These are phyloP conservation scores for Rhizopus microsporus DNA, from an alignment of 371 early-diverging fungal species.

Conservation along the genomic window DNA sequence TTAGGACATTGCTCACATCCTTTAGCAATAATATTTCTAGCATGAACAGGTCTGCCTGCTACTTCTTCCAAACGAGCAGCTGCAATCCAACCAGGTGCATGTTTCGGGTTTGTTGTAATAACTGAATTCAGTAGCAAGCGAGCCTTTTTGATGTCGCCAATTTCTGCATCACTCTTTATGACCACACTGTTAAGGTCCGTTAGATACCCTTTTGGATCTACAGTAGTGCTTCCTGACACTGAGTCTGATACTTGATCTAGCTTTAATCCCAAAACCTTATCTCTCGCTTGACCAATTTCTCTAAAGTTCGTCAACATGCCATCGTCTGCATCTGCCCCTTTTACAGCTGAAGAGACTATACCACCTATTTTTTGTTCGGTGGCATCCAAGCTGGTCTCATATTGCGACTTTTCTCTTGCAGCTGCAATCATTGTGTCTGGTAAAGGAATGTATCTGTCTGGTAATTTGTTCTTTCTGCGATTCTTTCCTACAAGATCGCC, in stretches of 20 bases:
- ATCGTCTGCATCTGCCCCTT: slow-evolving; percentile 30
- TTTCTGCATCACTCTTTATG: slow-evolving; percentile 84
- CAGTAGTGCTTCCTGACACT: slow-evolving; percentile 77
- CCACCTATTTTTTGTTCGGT: slow-evolving; percentile 53
- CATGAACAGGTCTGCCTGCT: slow-evolving; percentile 81
- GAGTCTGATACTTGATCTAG: slow-evolving; percentile 83
- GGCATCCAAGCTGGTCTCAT: slow-evolving; percentile 62
- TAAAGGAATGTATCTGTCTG: slow-evolving; percentile 77
- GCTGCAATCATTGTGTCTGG: slow-evolving; percentile 85
- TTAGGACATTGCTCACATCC: slow-evolving; percentile 95
- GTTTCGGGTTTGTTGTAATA: slow-evolving; percentile 90
- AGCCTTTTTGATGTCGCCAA: slow-evolving; percentile 94
- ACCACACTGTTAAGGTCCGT: slow-evolving; percentile 88
- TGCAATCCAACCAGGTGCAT: slow-evolving; percentile 98
- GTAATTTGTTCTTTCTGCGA: slow-evolving; percentile 64
- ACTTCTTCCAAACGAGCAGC: slow-evolving; percentile 96
- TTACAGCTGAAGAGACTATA: slow-evolving; percentile 39
- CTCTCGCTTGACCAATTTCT: slow-evolving; percentile 94
- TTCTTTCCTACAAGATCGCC: slow-evolving; percentile 87
- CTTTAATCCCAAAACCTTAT: slow-evolving; percentile 84
- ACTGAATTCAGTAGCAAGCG: slow-evolving; percentile 86
- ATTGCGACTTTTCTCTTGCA: slow-evolving; percentile 56
- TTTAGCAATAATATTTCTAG: slow-evolving; percentile 83
- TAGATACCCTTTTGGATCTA: slow-evolving; percentile 94
- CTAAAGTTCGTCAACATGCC: slow-evolving; percentile 84